Conservation (phyloP, 2,329 filamentous ascomycete genomes). For the Sclerotinia nivalis region DNA sequence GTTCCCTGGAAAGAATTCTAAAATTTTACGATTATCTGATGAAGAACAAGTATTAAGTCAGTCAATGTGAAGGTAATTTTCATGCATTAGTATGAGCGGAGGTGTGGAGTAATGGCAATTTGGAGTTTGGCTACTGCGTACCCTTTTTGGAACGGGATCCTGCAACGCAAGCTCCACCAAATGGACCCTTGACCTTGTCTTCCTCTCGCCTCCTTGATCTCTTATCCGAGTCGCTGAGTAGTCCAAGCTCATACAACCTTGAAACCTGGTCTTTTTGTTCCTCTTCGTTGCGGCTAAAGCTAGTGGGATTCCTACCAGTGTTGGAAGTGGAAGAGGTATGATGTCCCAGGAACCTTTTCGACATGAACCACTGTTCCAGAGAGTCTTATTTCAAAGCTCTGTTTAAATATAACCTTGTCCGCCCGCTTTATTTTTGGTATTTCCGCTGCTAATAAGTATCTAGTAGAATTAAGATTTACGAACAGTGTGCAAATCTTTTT, state of each 20-base stretch:
- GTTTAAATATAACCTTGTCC: neutral
- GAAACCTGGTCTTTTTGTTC: constrained; percentile 37
- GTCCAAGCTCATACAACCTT: constrained; percentile 41
- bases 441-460: neutral
- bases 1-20: constrained; percentile 24
- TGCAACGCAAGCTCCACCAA: constrained; percentile 38
- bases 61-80: constrained; percentile 21
- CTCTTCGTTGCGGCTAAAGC: constrained; percentile 24
- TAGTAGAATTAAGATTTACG: neutral
- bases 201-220: constrained; percentile 38
- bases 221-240: constrained; percentile 36
- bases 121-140: constrained; percentile 33
- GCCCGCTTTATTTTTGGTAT: neutral
- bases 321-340: constrained; percentile 13
- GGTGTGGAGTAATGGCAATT: constrained; percentile 29
- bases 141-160: constrained; percentile 38
- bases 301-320: constrained; percentile 20
- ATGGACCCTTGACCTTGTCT: constrained; percentile 33
- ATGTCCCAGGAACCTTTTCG: constrained; percentile 34
- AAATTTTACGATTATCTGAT: constrained; percentile 24
- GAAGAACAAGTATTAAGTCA: constrained; percentile 26
- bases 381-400: constrained; percentile 1
- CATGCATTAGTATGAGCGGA: constrained; percentile 26
- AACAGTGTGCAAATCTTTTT: neutral
- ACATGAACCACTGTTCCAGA: constrained; percentile 32